Conservation (phyloP, 2,329 filamentous ascomycete species). For the Verticillium nubilum region DNA sequence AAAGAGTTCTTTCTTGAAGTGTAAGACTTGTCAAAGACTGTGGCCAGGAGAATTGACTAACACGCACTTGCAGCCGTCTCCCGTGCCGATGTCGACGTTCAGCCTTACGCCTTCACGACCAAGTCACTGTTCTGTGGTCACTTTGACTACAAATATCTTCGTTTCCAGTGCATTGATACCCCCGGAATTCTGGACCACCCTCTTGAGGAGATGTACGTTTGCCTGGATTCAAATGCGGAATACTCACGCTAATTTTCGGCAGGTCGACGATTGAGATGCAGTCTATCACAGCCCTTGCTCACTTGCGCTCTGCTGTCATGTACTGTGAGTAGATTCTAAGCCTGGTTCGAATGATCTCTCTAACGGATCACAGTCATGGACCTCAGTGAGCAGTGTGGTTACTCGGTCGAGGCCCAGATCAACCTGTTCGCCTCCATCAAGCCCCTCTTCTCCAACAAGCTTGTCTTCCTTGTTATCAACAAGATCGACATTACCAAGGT, state of each 20-base stretch:
- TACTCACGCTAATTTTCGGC: background rate
- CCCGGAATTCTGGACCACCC: constrained; percentile 98
- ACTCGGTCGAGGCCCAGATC: constrained; percentile 88
- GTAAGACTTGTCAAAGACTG: constrained; percentile 19
- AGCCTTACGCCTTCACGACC: constrained; percentile 97
- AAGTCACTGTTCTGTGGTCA: constrained; percentile 97
- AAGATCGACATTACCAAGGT: constrained; percentile 92
- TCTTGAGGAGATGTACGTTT: constrained; percentile 67
- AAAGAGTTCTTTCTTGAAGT: constrained; percentile 93
- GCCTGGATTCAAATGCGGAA: background rate
- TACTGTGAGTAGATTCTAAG: constrained; percentile 41
- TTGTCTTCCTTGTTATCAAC: constrained; percentile 96
- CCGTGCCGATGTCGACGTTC: constrained; percentile 90
- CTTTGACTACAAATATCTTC: constrained; percentile 92
- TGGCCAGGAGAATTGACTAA: background rate
- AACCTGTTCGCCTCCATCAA: constrained; percentile 95
- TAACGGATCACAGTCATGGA: constrained; percentile 56
- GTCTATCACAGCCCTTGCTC: constrained; percentile 94
- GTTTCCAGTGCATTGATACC: constrained; percentile 91
- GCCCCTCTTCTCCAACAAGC: constrained; percentile 93
- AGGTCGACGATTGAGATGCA: constrained; percentile 99
- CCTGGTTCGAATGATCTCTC: background rate
- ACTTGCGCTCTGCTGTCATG: constrained; percentile 88
- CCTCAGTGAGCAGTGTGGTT: constrained; percentile 92
- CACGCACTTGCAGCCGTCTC: constrained; percentile 51